Evolutionary conservation across 2,329 filamentous ascomycete species (phyloP), one percentile per base, ranked within the genome.

Genomic region (Exophiala alcalophila): DNA sequence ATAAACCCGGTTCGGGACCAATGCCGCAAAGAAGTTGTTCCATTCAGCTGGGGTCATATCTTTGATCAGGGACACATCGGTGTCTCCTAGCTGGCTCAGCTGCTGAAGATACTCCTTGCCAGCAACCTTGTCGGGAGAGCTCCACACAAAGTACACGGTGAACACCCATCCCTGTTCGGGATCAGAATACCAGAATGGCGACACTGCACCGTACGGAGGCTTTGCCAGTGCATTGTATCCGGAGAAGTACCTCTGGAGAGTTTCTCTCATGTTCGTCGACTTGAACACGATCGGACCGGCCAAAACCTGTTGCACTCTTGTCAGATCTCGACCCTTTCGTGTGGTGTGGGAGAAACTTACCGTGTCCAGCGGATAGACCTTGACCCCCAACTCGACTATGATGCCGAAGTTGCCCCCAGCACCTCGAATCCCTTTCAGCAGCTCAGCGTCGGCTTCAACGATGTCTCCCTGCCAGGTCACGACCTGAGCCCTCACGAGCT

Each of bases 391-490:
- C 36, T 39, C 36, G n/a, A 39, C 36, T 12, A 39, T 9, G 8
- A 39, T 25, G 8, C 36, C 36, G 14, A 39, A 39, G 12, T 39
- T 39, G 12, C 36, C 36, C 10, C 36, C 36, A 21, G 36, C 36
- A 16, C 36, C 36, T 39, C 36, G 36, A 29, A 39, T 39, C 3
- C 36, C 36, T 16, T 39, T 39, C 15, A 39, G 14, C 25, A 39
- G 27, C 21, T 39, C 36, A 7, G 16, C 26, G 19, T 39, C 36
- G 10, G 36, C 36, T 24, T 39, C 36, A 20, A 39, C 16, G 18
- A 39, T 39, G 15, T 31, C 36, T 15, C 36, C 36, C 8, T 39
- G 25, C 9, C 21, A 18, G 18, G 36, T 39, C 18, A 39, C 36
- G 18, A 39, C 36, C 19, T 20, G 36, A 31, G 36, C 36, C 19